Evolutionary conservation across 2,329 filamentous ascomycete species (phyloP).

Genomic region (Fusarium continuum): DNA sequence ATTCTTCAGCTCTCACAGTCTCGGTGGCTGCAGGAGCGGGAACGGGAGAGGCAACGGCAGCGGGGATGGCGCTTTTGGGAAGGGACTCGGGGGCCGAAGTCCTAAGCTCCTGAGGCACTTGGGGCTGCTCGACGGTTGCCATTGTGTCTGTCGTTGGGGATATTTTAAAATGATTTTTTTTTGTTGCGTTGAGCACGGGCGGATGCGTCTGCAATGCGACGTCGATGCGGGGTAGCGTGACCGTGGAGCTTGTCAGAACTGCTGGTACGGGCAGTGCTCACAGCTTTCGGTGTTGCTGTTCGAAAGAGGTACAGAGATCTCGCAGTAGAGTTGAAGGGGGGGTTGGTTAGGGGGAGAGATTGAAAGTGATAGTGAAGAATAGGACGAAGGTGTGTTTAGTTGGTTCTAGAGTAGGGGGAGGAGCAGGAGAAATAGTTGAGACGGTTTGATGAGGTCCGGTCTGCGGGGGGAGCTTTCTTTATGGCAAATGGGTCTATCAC

Average conservation of each 20-base stretch:
- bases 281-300: slow-evolving; percentile 42
- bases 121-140: slow-evolving; percentile 40
- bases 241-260: slow-evolving; percentile 43
- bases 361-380: slow-evolving; percentile 3
- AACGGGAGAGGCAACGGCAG: slow-evolving; percentile 18
- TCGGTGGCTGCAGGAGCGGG: slow-evolving; percentile 30
- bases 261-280: slow-evolving; percentile 39
- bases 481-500: slow-evolving; percentile 40
- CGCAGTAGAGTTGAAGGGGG: slow-evolving; percentile 18
- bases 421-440: slow-evolving; percentile 29
- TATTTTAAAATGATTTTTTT: slow-evolving; percentile 15
- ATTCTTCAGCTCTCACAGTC: slow-evolving; percentile 17
- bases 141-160: slow-evolving; percentile 36
- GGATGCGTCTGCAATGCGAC: slow-evolving; percentile 34
- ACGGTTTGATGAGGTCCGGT: slow-evolving; percentile 38
- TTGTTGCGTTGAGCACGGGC: slow-evolving; percentile 28
- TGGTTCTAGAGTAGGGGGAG: slow-evolving; percentile 10
- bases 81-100: slow-evolving; percentile 27
- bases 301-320: slow-evolving; percentile 14
- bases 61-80: slow-evolving; percentile 21
- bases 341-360: neutral
- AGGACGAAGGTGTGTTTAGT: slow-evolving; percentile 7
- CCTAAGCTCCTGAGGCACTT: slow-evolving; percentile 28
- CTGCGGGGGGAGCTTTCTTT: slow-evolving; percentile 43
- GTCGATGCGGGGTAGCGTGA: slow-evolving; percentile 42